Evolutionary conservation across 148 eudicot species (phyloP).

Genomic region (Silene uniflora): DNA sequence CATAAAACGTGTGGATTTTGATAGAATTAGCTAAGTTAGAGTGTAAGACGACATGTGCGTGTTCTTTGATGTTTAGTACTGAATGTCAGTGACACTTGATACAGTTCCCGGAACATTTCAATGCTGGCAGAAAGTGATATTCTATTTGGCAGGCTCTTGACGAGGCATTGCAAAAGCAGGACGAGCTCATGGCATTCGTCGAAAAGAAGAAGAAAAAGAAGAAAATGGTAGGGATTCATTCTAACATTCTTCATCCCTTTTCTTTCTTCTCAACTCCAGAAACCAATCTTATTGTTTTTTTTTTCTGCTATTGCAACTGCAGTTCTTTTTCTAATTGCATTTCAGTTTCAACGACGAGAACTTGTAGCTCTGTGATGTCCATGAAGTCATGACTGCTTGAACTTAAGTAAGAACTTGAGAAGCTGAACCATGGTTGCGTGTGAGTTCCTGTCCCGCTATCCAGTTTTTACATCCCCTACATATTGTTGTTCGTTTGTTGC

Average conservation of each 20-base stretch:
- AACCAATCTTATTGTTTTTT: background rate
- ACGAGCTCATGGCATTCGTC: conserved; percentile 53
- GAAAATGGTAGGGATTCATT: conserved; percentile 46
- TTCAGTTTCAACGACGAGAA: conserved; percentile 10
- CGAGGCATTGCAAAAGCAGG: conserved; percentile 52
- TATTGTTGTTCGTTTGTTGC: background rate
- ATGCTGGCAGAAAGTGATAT: background rate
- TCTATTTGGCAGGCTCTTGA: conserved; percentile 61
- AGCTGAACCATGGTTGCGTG: background rate
- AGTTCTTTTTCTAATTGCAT: conserved; percentile 34
- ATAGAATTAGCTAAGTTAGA: no score
- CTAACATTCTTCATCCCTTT: background rate
- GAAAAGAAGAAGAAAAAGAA: conserved; percentile 91
- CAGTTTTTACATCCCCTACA: background rate
- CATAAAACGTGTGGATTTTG: no score
- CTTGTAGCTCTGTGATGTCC: conserved; percentile 24
- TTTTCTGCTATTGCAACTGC: conserved; percentile 20
- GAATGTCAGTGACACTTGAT: background rate
- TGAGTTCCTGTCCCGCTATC: background rate
- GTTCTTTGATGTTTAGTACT: no score
- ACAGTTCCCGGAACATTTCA: background rate
- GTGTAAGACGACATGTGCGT: no score
- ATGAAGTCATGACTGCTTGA: background rate
- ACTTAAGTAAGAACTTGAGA: background rate
- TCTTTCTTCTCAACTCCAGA: background rate